phyloP scores from a whole-genome alignment of 768 basidiomycete genomes.

The Fomitopsis serialis region DNA sequence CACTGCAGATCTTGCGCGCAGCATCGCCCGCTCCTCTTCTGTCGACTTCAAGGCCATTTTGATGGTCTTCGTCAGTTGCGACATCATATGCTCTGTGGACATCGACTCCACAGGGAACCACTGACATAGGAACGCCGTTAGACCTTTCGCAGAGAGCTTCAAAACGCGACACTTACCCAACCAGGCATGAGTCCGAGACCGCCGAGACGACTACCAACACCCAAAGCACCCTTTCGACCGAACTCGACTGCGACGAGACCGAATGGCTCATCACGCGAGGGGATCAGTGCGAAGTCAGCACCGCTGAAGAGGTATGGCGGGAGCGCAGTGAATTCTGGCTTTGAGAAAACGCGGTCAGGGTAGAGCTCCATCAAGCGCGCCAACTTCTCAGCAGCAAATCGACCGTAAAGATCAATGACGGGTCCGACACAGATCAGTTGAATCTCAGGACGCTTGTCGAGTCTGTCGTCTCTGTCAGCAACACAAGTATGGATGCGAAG shows the following conservation, averaged over 20 bases:
- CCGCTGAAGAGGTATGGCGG: conserved; percentile 93
- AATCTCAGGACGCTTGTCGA: conserved; percentile 82
- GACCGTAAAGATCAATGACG: conserved; percentile 92
- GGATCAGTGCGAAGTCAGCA: conserved; percentile 93
- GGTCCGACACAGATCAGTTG: conserved; percentile 89
- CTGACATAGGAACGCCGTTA: conserved; percentile 32
- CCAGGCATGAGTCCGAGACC: conserved; percentile 97
- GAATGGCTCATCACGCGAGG: conserved; percentile 94
- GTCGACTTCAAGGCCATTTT: conserved; percentile 90
- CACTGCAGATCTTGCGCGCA: conserved; percentile 89
- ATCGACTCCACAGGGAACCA: conserved; percentile 97
- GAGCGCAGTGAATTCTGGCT: conserved; percentile 92
- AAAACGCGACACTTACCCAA: conserved; percentile 59
- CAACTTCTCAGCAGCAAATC: conserved; percentile 93
- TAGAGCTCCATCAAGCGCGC: conserved; percentile 92
- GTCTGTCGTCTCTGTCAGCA: conserved; percentile 32
- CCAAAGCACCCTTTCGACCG: conserved; percentile 92
- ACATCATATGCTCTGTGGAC: conserved; percentile 90
- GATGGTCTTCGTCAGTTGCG: conserved; percentile 90
- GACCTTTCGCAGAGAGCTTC: not conserved
- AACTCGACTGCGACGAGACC: conserved; percentile 96
- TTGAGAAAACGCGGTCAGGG: conserved; percentile 91
- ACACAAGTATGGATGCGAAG: conserved; percentile 5
- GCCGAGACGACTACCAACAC: conserved; percentile 90
- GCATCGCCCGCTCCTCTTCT: conserved; percentile 85